Evolutionary conservation across 257 asterid genomes (phyloP).

Genomic region (Voacanga thouarsii): DNA sequence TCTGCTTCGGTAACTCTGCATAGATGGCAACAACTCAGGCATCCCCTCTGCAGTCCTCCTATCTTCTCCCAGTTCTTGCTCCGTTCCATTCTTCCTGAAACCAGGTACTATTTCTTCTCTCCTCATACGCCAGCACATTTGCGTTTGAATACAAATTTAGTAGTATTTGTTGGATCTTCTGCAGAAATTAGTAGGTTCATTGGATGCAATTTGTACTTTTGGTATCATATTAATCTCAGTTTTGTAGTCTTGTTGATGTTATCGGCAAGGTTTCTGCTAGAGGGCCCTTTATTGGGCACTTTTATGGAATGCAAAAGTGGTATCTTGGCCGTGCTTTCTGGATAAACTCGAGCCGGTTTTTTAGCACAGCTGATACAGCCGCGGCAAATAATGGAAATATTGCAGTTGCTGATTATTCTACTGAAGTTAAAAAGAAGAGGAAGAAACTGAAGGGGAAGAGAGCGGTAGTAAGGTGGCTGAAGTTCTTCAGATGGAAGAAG

Average conservation of each 20-base stretch:
- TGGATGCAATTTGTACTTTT: background rate
- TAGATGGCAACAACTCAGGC: conserved; percentile 35
- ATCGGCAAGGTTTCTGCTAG: conserved; percentile 37
- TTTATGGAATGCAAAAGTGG: conserved; percentile 22
- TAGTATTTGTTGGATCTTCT: background rate
- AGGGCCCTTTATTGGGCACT: conserved; percentile 21
- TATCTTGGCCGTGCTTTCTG: conserved; percentile 34
- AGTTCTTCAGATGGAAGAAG: conserved; percentile 83
- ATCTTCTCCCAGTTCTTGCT: conserved; percentile 16
- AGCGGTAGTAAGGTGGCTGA: conserved; percentile 86
- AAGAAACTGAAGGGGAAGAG: conserved; percentile 88
- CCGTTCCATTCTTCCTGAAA: conserved; percentile 23
- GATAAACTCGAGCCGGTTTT: conserved; percentile 44
- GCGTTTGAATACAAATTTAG: background rate
- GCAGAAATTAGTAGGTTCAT: background rate
- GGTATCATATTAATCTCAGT: background rate
- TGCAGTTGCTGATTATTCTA: conserved; percentile 31
- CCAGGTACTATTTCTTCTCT: conserved; percentile 34
- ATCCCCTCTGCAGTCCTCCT: conserved; percentile 21
- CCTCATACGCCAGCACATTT: background rate
- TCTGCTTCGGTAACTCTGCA: conserved; percentile 17
- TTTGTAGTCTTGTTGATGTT: conserved; percentile 29
- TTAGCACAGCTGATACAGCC: conserved; percentile 28
- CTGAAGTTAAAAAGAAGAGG: conserved; percentile 50
- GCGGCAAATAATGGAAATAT: conserved; percentile 31